These are phyloP conservation scores for Citrullus mucosospermus DNA, from an alignment of 306 rosid genomes.

Conservation along the genomic window DNA sequence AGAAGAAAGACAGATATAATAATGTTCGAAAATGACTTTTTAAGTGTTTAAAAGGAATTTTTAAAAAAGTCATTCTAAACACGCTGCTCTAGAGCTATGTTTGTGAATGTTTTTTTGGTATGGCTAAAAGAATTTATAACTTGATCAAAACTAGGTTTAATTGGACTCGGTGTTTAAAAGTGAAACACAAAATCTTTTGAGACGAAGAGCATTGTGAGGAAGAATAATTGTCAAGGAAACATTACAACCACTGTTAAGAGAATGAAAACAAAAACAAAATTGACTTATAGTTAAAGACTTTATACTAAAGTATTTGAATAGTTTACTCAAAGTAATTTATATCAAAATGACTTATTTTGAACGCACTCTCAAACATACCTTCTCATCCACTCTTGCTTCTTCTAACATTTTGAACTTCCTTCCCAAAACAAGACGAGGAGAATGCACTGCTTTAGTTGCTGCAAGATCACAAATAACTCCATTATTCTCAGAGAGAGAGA, in stretches of 20 bases:
- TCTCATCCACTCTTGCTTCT: not conserved
- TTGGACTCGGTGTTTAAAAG: too few relatives aligned
- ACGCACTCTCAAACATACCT: not conserved
- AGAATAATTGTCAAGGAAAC: not conserved
- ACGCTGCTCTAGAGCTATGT: not conserved
- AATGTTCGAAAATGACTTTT: not conserved
- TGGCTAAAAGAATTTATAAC: not conserved
- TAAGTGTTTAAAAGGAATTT: too few relatives aligned
- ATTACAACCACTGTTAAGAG: not conserved
- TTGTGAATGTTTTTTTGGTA: not conserved
- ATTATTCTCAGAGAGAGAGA: not conserved
- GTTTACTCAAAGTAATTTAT: not conserved
- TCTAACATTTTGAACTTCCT: not conserved
- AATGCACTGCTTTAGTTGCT: not conserved
- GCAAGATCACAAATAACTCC: not conserved
- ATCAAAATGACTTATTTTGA: not conserved
- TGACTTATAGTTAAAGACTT: not conserved
- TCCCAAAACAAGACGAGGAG: not conserved
- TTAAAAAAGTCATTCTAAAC: not conserved
- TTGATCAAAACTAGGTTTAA: not conserved
- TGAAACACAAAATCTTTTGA: too few relatives aligned
- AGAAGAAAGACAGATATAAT: not conserved
- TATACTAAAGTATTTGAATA: not conserved
- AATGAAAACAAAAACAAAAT: not conserved
- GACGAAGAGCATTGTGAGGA: too few relatives aligned